phyloP scores from a whole-genome alignment of 1,284 basidiomycete species.

The Ganoderma sinense region DNA sequence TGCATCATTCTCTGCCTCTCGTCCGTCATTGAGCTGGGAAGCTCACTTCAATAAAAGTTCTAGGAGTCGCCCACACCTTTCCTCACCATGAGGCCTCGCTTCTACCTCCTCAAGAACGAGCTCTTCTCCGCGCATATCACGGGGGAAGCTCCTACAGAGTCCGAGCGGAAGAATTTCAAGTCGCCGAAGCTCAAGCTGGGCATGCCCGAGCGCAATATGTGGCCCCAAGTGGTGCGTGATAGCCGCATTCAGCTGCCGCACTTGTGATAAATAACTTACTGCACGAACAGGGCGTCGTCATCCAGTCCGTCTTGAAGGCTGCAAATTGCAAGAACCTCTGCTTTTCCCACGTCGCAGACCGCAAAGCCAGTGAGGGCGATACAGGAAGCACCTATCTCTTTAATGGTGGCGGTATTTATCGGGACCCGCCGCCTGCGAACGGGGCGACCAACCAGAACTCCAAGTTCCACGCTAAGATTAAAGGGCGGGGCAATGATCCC shows the following conservation, averaged over 20 bases:
- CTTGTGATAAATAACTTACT: background rate
- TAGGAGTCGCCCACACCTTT: no score
- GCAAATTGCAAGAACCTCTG: background rate
- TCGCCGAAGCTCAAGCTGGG: background rate
- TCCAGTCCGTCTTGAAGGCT: background rate
- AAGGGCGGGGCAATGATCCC: background rate
- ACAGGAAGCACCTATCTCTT: background rate
- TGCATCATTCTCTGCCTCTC: no score
- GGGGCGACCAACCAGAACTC: background rate
- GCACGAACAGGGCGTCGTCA: background rate
- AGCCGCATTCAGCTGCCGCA: no score
- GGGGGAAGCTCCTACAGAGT: background rate
- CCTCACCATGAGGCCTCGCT: background rate
- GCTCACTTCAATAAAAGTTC: no score
- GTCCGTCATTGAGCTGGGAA: no score
- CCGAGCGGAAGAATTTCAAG: background rate
- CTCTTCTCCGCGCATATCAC: background rate
- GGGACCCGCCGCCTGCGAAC: background rate
- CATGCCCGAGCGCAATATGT: background rate
- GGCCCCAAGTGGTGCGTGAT: background rate
- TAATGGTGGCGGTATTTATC: background rate
- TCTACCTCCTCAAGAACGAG: background rate
- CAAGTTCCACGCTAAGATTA: no score
- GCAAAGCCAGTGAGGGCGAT: background rate
- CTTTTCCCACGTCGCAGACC: background rate